Base-by-base conservation (phyloP, 2,329 filamentous ascomycete species). In the Monilinia aucupariae region DNA sequence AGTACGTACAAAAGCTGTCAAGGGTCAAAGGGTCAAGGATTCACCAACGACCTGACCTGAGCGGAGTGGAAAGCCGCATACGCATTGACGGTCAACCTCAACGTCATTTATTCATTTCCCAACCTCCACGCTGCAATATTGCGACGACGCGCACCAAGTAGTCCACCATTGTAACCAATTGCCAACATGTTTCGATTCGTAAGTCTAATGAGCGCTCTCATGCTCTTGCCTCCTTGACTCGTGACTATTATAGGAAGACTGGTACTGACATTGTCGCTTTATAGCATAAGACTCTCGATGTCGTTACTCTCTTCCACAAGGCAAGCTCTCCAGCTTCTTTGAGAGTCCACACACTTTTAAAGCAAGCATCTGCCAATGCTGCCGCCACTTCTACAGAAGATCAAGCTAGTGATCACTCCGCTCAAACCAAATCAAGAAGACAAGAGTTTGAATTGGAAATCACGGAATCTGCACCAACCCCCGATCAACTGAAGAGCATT, bases 291-390 rank as follows among this genome's bases (percentile, higher is more conserved):
- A 83, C 88, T 69, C 83, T 90, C 76, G 92, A 97, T 80, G 90
- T 96, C 69, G 85, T 97, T 75, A 97, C 93, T 66, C 87, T 99
- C 80, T 99, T 97, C 82, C 92, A 97, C 83, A 90, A 90, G 76
- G 85, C 93, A 64, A 83, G 81, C 71, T 83, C 84, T 61, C 84
- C 88, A 27, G 82, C 88, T 67, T 97, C 92, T 4, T 80, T 85
- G 58, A 85, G 88, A 65, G 88, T 89, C 39, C 84, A 88, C 66
- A 87, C 84, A 49, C 78, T 96, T 60, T 84, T 97, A 65, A 96
- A 94, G 79, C 87, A 93, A 77, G 83, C 86, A 39, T 89, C 90
- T 32, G 87, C 88, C 54, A 85, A 85, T 54, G 86, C 90, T 15
- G 76, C 83, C 39, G 80, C 86, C 64, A 81, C 83, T 27, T 85